Conservation (phyloP, 2,329 filamentous ascomycete species). For the Leptographium radiaticola region DNA sequence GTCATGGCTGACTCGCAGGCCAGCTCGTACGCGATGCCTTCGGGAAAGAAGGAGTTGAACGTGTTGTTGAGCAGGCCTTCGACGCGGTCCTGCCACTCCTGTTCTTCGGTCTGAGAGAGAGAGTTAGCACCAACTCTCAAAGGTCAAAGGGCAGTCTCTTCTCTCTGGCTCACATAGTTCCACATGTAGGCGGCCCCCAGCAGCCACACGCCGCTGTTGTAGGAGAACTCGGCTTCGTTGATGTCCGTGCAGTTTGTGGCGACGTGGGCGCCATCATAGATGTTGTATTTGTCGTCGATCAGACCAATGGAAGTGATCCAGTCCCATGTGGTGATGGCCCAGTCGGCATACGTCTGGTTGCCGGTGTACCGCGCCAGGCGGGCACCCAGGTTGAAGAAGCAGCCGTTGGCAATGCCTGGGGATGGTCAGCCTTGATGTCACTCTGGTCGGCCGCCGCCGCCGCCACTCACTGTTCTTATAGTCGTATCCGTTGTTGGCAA, state of each 20-base stretch:
- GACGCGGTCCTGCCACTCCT: slow-evolving; percentile 30
- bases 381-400: slow-evolving; percentile 38
- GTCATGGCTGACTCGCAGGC: slow-evolving; percentile 38
- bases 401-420: slow-evolving; percentile 28
- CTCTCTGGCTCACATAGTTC: slow-evolving; percentile 26
- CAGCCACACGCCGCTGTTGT: slow-evolving; percentile 39
- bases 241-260: slow-evolving; percentile 37
- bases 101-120: slow-evolving; percentile 7
- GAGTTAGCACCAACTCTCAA: background rate
- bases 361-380: slow-evolving; percentile 49
- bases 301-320: slow-evolving; percentile 39
- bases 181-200: slow-evolving; percentile 46
- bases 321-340: slow-evolving; percentile 41
- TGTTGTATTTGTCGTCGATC: slow-evolving; percentile 41
- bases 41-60: slow-evolving; percentile 33
- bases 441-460: background rate
- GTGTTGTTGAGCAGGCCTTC: slow-evolving; percentile 30
- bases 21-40: slow-evolving; percentile 34
- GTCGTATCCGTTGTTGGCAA: slow-evolving; percentile 49
- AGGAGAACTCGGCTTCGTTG: slow-evolving; percentile 40
- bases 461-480: slow-evolving; percentile 38
- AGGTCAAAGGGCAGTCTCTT: background rate
- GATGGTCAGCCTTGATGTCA: background rate
- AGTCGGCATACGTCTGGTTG: slow-evolving; percentile 41
- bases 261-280: slow-evolving; percentile 44